phyloP scores from a whole-genome alignment of 768 basidiomycete genomes.

The Cystofilobasidium macerans region DNA sequence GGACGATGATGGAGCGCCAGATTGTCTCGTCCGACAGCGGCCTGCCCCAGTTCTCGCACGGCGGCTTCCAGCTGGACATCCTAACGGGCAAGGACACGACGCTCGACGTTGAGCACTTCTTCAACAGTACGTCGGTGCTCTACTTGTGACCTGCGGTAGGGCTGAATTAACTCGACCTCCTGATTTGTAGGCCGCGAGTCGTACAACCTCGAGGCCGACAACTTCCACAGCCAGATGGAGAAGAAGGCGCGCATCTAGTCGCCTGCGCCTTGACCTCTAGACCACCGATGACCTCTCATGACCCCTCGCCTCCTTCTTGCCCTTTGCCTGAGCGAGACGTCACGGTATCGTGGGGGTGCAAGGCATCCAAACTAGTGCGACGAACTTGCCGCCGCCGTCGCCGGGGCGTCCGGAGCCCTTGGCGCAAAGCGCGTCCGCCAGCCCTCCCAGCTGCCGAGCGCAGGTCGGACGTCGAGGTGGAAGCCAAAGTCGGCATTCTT shows the following conservation, averaged over 20 bases:
- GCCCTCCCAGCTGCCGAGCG: slow-evolving; percentile 89
- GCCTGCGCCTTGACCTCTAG: neutral
- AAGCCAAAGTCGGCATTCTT: slow-evolving; percentile 42
- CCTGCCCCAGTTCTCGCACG: slow-evolving; percentile 20
- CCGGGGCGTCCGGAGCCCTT: slow-evolving; percentile 33
- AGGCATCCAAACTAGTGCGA: neutral
- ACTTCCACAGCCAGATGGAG: slow-evolving; percentile 59
- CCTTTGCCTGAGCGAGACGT: neutral
- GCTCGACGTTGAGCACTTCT: slow-evolving; percentile 23
- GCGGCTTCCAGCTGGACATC: slow-evolving; percentile 27
- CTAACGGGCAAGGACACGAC: slow-evolving; percentile 19
- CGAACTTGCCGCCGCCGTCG: neutral
- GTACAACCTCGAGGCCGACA: slow-evolving; percentile 41
- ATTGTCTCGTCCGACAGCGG: slow-evolving; percentile 44
- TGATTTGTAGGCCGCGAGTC: slow-evolving; percentile 47
- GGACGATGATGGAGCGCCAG: slow-evolving; percentile 86
- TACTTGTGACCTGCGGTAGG: neutral
- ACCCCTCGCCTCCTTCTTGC: neutral
- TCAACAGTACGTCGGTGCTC: slow-evolving; percentile 2
- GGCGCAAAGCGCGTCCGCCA: slow-evolving; percentile 63
- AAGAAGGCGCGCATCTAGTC: slow-evolving; percentile 44
- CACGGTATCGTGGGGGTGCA: neutral
- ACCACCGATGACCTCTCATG: neutral
- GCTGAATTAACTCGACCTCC: neutral
- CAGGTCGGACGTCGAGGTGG: slow-evolving; percentile 87